Percentiles rank a stretch among this genome's conserved stretches.
phyloP scores from a whole-genome alignment of 2,329 filamentous ascomycete genomes.

The Colletotrichum brevisporum region DNA sequence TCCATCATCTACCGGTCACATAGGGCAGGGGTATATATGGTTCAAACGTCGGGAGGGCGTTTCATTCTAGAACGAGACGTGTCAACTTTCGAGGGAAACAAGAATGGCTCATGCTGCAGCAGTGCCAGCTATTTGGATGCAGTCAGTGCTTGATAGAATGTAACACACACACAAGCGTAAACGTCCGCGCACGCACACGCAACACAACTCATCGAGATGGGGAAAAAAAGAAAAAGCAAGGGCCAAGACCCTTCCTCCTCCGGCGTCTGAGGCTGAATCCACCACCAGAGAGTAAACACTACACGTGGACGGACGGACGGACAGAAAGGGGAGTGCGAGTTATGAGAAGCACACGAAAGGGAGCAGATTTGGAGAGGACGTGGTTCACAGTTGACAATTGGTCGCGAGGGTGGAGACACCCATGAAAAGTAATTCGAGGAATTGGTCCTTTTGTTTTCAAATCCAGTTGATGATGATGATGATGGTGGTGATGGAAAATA shows the following conservation, averaged over 20 bases:
- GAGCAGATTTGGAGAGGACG: too few relatives aligned
- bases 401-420: too few relatives aligned
- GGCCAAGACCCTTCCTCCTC: too few relatives aligned
- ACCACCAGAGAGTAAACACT: neutral
- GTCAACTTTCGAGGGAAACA: neutral
- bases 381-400: too few relatives aligned
- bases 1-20: too few relatives aligned
- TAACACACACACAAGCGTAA: slow-evolving; percentile 4
- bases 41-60: too few relatives aligned
- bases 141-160: neutral
- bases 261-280: too few relatives aligned
- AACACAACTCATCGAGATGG: neutral
- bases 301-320: neutral
- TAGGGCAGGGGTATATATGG: too few relatives aligned
- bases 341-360: too few relatives aligned
- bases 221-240: neutral
- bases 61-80: neutral
- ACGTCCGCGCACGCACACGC: neutral
- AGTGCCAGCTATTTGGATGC: neutral
- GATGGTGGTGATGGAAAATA: too few relatives aligned
- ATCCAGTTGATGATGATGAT: too few relatives aligned
- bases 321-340: neutral
- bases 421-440: neutral
- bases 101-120: neutral
- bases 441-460: slow-evolving; percentile 5